Evolutionary conservation across 768 basidiomycete genomes (phyloP).

Genomic region (Phlebiopsis flavidoalba): DNA sequence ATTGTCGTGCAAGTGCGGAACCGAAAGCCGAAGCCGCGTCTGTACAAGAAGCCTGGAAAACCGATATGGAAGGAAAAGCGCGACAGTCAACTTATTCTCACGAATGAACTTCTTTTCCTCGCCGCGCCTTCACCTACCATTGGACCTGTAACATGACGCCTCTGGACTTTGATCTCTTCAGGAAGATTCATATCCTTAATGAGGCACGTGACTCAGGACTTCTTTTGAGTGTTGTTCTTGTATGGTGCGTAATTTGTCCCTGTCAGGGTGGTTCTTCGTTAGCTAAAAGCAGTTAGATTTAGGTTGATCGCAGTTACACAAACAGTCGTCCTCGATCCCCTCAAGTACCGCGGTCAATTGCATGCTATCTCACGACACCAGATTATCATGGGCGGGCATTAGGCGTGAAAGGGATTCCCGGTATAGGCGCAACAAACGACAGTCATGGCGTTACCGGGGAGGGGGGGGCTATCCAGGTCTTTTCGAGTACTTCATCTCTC

Average conservation of each 20-base stretch:
- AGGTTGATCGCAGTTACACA: constrained; percentile 99
- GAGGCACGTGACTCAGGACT: constrained; percentile 99
- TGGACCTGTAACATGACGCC: constrained; percentile 99
- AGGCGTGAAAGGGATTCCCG: no score
- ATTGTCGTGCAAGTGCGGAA: constrained; percentile 96
- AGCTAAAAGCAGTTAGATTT: not conserved
- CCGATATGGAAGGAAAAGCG: constrained; percentile 97
- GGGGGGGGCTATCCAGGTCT: constrained; percentile 98
- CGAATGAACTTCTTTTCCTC: constrained; percentile 99
- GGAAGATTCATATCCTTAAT: constrained; percentile 93
- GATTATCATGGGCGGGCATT: constrained; percentile 98
- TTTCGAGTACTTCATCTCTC: constrained; percentile 99
- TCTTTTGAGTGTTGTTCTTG: constrained; percentile 92
- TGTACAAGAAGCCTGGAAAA: constrained; percentile 97
- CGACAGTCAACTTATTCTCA: constrained; percentile 96
- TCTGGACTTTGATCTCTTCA: constrained; percentile 95
- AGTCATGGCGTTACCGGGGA: constrained; percentile 98
- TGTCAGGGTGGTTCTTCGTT: not conserved
- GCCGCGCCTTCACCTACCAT: constrained; percentile 98
- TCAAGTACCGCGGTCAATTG: constrained; percentile 91
- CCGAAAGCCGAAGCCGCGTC: constrained; percentile 72
- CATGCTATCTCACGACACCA: constrained; percentile 99
- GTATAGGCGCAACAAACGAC: constrained; percentile 97
- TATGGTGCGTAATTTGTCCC: constrained; percentile 72
- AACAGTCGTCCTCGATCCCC: constrained; percentile 89